These are phyloP conservation scores for Candida tibetensis DNA, from an alignment of 805 yeast species.

Conservation along the genomic window DNA sequence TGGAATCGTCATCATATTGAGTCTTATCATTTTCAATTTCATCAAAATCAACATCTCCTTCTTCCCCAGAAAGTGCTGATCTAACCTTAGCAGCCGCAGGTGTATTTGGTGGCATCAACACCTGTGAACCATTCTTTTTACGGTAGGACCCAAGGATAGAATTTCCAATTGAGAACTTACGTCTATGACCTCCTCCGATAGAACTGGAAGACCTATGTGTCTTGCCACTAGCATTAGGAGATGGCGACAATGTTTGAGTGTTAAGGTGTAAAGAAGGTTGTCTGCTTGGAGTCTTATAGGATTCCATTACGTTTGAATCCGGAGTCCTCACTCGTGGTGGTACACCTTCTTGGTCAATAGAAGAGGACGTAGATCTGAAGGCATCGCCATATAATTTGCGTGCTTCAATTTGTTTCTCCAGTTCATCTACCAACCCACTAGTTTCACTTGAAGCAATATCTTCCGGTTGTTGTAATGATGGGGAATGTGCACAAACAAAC, in stretches of 20 bases:
- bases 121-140: slow-evolving; percentile 45
- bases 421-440: slow-evolving; percentile 11
- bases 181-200: slow-evolving; percentile 45
- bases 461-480: slow-evolving; percentile 36
- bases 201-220: slow-evolving; percentile 41
- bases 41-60: slow-evolving; percentile 31
- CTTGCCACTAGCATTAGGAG: slow-evolving; percentile 25
- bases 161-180: slow-evolving; percentile 64
- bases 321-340: slow-evolving; percentile 25
- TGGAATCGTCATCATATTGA: slow-evolving; percentile 51
- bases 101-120: slow-evolving; percentile 50
- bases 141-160: slow-evolving; percentile 48
- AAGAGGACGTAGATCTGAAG: slow-evolving; percentile 34
- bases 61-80: slow-evolving; percentile 27
- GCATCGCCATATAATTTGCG: slow-evolving; percentile 38
- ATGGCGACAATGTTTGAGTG: slow-evolving; percentile 28
- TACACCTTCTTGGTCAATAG: slow-evolving; percentile 18
- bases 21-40: slow-evolving; percentile 24
- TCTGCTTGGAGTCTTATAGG: slow-evolving; percentile 28
- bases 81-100: slow-evolving; percentile 48
- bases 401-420: slow-evolving; percentile 14
- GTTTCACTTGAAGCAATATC: slow-evolving; percentile 11
- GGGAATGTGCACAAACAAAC: slow-evolving; percentile 73
- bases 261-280: slow-evolving; percentile 37
- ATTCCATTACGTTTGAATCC: slow-evolving; percentile 14